Evolutionary conservation across 2,329 filamentous ascomycete genomes (phyloP).

Genomic region (Trichoderma sp.): DNA sequence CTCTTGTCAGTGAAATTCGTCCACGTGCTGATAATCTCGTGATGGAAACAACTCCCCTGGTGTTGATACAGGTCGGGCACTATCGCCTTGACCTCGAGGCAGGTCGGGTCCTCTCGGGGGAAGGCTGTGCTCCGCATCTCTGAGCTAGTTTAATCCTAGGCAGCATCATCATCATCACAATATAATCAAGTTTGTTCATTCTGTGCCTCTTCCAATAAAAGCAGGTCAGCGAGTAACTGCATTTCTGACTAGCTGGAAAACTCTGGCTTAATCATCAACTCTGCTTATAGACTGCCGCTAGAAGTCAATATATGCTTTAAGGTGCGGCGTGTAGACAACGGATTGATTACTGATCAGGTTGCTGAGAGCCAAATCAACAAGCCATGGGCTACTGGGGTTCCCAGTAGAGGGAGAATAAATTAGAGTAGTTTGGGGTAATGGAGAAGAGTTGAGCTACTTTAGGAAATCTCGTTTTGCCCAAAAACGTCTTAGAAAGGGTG

Average conservation of each 20-base stretch:
- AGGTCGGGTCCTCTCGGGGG: no score
- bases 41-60: no score
- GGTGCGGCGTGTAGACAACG: not conserved
- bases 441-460: not conserved
- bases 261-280: not conserved
- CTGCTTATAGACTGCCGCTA: not conserved
- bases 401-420: not conserved
- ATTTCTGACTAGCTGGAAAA: not conserved
- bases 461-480: not conserved
- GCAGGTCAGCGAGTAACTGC: not conserved
- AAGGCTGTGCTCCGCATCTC: no score
- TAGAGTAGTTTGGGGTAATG: not conserved
- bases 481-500: not conserved
- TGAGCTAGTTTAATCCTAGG: no score
- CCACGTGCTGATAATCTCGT: not conserved
- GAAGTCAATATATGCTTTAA: not conserved
- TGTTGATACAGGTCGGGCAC: no score
- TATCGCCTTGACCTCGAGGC: no score
- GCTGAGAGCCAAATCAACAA: not conserved
- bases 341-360: not conserved
- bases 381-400: not conserved
- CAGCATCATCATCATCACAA: no score
- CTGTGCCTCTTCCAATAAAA: no score
- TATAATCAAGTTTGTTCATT: no score
- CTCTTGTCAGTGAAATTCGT: slow-evolving; percentile 37